Base-by-base conservation (phyloP, 2,329 filamentous ascomycete genomes). In the Whalleya microplaca region DNA sequence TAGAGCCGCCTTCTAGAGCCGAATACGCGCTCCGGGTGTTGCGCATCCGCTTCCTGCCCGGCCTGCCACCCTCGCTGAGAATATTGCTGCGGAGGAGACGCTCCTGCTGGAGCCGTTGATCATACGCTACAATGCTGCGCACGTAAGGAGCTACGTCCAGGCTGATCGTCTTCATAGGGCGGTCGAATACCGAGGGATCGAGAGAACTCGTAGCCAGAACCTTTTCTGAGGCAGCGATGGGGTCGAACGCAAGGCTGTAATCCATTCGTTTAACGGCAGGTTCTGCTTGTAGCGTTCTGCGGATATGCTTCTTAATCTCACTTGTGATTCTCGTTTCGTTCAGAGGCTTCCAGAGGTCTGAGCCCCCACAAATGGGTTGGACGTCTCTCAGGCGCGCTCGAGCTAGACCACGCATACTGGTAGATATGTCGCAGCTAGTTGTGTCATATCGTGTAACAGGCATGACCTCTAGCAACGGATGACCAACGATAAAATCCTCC, bases 61-160 rank as follows among this genome's bases (percentile, higher is more conserved):
- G 68, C 41, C 69, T 71, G 14, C 81, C 82, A 5, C 83, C 83
- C 60, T 87, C 83, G 50, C 83, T 85, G 12, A 90, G 73, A 1
- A 92, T 72, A 51, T 79, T 85, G 62, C 84, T 85, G 9, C 90
- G 73, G 18, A 82, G 81, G 7, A 84, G 71, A 10, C 91, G 84
- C 61, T 91, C 84, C 58, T 85, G 78, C 66, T 92, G 88, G 1
- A 95, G 81, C 1, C 80, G 80, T 19, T 85, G 77, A 65, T 98
- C 94, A 68, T 88, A 90, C 0, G 86, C 80, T 1, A 94, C 86
- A 57, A 99, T 98, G 40, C 83, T 81, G 10, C 96, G 89, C n/a
- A 98, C 84, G 71, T 91, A 98, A 0, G 96, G 95, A 0, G 92
- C 93, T 1, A 98, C 79, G 61, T 99, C 95, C 12, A 88, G 76